Percentiles rank a stretch among this genome's conserved stretches.
These are phyloP conservation scores for Oenanthe sinensis DNA, from an alignment of 129 eudicot genomes.

Conservation along the genomic window DNA sequence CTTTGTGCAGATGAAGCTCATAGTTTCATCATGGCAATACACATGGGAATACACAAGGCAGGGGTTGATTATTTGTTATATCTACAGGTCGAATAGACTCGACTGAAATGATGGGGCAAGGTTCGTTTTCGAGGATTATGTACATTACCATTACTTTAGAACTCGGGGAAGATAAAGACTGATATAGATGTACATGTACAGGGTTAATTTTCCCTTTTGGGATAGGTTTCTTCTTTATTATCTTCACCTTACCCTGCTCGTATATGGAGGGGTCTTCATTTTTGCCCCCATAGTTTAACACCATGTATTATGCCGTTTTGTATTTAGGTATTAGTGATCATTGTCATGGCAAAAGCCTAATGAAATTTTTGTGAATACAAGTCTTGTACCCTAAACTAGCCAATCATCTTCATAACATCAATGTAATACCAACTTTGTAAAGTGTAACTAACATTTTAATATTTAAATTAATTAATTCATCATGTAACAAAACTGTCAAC, in stretches of 20 bases:
- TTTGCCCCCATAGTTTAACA: constrained; percentile 28
- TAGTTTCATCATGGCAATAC: constrained; percentile 18
- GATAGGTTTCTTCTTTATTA: constrained; percentile 7
- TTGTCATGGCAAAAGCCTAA: constrained; percentile 56
- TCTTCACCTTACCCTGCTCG: constrained; percentile 15
- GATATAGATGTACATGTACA: constrained; percentile 76
- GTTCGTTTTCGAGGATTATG: constrained; percentile 46
- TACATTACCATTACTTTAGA: constrained; percentile 40
- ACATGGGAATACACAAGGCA: constrained; percentile 19
- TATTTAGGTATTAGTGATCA: constrained; percentile 30
- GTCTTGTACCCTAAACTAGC: constrained; percentile 18
- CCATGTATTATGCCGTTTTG: constrained; percentile 34
- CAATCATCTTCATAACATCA: constrained; percentile 12
- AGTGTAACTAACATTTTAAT: not conserved
- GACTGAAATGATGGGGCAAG: constrained; percentile 29
- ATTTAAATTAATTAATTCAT: too few species aligned
- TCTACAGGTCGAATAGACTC: constrained; percentile 13
- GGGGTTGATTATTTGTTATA: constrained; percentile 16
- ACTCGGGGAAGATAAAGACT: constrained; percentile 38
- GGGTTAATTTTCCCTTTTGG: constrained; percentile 33
- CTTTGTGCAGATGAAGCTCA: constrained; percentile 38
- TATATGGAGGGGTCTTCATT: constrained; percentile 23
- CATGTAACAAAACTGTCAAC: not conserved
- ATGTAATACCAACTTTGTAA: not conserved
- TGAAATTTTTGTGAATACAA: constrained; percentile 52